These are phyloP conservation scores for Trifolium fragiferum DNA, from an alignment of 306 rosid species.

Conservation along the genomic window DNA sequence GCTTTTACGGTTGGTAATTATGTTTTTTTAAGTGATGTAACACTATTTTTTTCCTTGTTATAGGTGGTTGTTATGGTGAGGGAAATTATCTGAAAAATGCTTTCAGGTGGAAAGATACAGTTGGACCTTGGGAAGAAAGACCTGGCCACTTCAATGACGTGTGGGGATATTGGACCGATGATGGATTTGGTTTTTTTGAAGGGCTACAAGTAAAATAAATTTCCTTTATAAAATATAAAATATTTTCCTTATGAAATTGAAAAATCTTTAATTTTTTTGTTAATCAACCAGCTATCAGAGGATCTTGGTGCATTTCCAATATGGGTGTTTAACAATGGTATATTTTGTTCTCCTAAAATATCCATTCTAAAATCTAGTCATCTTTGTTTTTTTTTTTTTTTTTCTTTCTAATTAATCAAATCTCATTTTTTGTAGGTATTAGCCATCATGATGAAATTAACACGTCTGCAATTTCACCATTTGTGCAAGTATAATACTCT, in stretches of 20 bases:
- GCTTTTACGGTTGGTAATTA: too few species aligned
- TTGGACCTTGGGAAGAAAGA: neutral
- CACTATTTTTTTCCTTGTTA: too few species aligned
- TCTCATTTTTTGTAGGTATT: conserved; percentile 8
- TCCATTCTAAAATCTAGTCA: too few species aligned
- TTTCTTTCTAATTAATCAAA: neutral
- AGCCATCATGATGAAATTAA: conserved; percentile 67
- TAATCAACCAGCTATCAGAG: conserved; percentile 70
- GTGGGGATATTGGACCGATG: neutral
- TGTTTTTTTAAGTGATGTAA: too few species aligned
- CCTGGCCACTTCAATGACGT: neutral
- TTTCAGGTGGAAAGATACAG: neutral
- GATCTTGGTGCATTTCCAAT: conserved; percentile 71
- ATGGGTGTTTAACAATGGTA: conserved; percentile 84
- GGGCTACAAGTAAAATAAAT: neutral
- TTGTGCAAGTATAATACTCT: conserved; percentile 61
- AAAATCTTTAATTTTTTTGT: neutral
- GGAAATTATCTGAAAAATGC: too few species aligned
- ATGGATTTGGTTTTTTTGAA: neutral
- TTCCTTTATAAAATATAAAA: too few species aligned
- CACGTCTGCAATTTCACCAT: conserved; percentile 57
- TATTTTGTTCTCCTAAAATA: neutral
- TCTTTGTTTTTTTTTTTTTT: neutral
- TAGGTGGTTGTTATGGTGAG: too few species aligned
- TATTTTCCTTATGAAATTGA: neutral